These are phyloP conservation scores for Emmonsiellopsis sp. DNA, from an alignment of 2,329 filamentous ascomycete genomes.

Conservation along the genomic window DNA sequence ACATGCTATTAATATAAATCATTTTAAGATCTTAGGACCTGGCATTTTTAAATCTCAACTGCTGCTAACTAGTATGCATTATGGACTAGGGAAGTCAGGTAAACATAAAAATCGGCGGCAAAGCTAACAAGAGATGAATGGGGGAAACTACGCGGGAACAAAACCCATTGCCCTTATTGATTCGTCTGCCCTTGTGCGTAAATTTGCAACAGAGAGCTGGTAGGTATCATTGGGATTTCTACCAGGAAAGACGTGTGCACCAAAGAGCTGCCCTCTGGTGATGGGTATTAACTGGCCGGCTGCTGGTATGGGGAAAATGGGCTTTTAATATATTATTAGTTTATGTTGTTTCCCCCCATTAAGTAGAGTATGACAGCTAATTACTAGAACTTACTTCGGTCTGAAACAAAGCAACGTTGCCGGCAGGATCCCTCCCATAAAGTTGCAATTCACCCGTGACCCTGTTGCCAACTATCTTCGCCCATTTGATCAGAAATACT, in stretches of 20 bases:
- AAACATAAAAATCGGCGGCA: not conserved
- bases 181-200: not conserved
- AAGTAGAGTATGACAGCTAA: not conserved
- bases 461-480: constrained; percentile 2
- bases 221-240: not conserved
- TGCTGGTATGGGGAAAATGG: not conserved
- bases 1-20: not conserved
- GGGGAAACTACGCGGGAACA: not conserved
- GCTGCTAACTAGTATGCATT: too few species aligned
- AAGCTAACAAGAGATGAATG: not conserved
- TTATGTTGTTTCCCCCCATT: not conserved
- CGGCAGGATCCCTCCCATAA: constrained; percentile 1
- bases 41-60: not conserved
- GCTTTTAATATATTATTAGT: not conserved
- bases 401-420: not conserved
- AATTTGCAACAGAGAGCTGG: constrained; percentile 1
- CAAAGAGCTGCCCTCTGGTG: too few species aligned
- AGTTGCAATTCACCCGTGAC: constrained; percentile 1
- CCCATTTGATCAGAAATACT: constrained; percentile 7
- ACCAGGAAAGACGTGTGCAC: too few species aligned
- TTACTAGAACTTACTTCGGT: not conserved
- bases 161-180: constrained; percentile 3
- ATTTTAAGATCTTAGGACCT: not conserved
- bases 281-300: not conserved
- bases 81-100: too few species aligned